Evolutionary conservation across 2,329 filamentous ascomycete species (phyloP).

Genomic region (Rhinocladiella mackenziei): DNA sequence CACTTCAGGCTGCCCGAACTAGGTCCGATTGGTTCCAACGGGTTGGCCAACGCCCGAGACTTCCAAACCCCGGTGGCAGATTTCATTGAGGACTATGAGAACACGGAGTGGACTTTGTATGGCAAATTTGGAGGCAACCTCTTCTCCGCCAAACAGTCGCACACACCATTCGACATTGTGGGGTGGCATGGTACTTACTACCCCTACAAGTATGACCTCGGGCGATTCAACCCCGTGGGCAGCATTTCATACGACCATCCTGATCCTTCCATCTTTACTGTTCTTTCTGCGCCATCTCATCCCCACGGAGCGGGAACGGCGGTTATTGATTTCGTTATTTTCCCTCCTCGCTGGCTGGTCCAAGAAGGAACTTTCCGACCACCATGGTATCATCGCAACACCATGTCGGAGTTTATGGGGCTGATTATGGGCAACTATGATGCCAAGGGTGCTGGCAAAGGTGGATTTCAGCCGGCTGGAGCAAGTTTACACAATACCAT

Average conservation of each 20-base stretch:
- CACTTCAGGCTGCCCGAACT: slow-evolving; percentile 69
- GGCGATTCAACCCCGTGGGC: slow-evolving; percentile 70
- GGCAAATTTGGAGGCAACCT: slow-evolving; percentile 66
- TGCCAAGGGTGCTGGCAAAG: slow-evolving; percentile 50
- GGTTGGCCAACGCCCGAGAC: slow-evolving; percentile 70
- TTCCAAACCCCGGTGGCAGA: slow-evolving; percentile 68
- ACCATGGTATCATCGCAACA: slow-evolving; percentile 63
- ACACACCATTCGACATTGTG: slow-evolving; percentile 74
- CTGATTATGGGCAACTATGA: slow-evolving; percentile 60
- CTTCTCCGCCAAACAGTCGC: slow-evolving; percentile 61
- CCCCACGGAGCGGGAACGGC: slow-evolving; percentile 56
- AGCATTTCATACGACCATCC: slow-evolving; percentile 72
- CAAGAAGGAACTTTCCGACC: slow-evolving; percentile 58
- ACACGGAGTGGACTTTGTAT: slow-evolving; percentile 52
- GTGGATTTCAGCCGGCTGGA: slow-evolving; percentile 58
- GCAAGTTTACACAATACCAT: slow-evolving; percentile 67
- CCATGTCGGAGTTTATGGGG: slow-evolving; percentile 64
- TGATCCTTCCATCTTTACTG: slow-evolving; percentile 72
- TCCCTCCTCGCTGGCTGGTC: slow-evolving; percentile 62
- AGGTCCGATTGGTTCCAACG: slow-evolving; percentile 68
- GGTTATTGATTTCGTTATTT: slow-evolving; percentile 62
- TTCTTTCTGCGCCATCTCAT: slow-evolving; percentile 55
- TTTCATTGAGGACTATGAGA: slow-evolving; percentile 58
- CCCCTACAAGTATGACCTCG: slow-evolving; percentile 77
- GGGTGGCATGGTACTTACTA: slow-evolving; percentile 79